A percentile compares a stretch with the other conserved stretches of the same genome.
These are phyloP conservation scores for Aureobasidium musti DNA, from an alignment of 2,329 filamentous ascomycete genomes.

Conservation along the genomic window DNA sequence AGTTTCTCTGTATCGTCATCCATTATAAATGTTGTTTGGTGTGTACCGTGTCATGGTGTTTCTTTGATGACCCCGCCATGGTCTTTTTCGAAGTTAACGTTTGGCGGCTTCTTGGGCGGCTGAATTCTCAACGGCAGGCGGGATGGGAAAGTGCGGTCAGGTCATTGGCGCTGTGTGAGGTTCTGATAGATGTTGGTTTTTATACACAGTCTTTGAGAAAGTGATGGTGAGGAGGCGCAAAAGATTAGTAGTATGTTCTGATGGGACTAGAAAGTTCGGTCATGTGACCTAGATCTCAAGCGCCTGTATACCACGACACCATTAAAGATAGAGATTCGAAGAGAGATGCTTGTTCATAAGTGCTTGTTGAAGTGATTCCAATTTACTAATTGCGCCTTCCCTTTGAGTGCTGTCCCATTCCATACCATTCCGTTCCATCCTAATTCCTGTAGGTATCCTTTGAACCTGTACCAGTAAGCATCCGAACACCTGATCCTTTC, in stretches of 20 bases:
- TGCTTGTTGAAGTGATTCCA: not conserved
- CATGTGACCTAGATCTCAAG: not conserved
- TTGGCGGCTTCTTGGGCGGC: no score
- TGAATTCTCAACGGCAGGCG: not conserved
- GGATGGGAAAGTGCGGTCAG: not conserved
- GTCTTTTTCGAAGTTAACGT: constrained; percentile 15
- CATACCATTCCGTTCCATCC: not conserved
- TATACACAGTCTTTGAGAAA: not conserved
- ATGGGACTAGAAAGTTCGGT: not conserved
- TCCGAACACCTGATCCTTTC: not conserved
- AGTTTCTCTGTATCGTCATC: not conserved
- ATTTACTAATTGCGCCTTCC: not conserved
- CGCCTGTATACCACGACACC: not conserved
- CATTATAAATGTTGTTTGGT: not conserved
- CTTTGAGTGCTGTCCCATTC: not conserved
- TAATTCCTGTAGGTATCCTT: not conserved
- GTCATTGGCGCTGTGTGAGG: not conserved
- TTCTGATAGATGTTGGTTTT: not conserved
- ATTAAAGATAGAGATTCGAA: not conserved
- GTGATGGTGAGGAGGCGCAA: not conserved
- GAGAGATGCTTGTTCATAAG: not conserved
- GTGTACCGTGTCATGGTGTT: not conserved
- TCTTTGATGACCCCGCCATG: not conserved
- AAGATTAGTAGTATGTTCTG: not conserved
- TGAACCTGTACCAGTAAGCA: not conserved